Evolutionary conservation across 345 rosid species (phyloP), one percentile per base, ranked within the genome.

Genomic region (Iberis pinnata): DNA sequence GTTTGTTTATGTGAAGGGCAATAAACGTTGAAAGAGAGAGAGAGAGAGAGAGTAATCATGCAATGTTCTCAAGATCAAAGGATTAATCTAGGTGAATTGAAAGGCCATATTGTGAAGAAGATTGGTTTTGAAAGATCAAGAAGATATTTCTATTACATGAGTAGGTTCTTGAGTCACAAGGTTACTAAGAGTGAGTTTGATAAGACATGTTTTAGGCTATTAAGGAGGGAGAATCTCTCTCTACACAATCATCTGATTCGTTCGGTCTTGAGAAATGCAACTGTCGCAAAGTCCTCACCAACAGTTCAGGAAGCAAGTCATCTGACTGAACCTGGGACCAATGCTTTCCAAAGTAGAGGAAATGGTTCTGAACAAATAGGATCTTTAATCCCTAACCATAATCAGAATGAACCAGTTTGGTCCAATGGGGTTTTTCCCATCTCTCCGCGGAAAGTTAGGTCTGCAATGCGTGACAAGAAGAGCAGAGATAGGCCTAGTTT

Each of bases 201-300:
- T 50, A 89, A 78, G 82, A 78, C 79, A n/a, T 88, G 99, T 50
- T 74, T 56, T 20, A 82, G 81, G 44, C 35, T 79, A 38, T 82
- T 93, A 45, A 97, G 99, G 56, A 86, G 80, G 71, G 99, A 93
- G 71, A 86, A 86, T 80, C 76, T 93, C n/a, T 77, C 84, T 0
- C 74, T 93, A 62, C 99, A 93, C 72, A 93, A 93, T 71, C 86
- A 77, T 66, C 70, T 93, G 65, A 76, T 93, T 37, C 71, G 78
- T 13, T 73, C 92, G 9, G 76, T 93, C 51, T 72, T 93, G 80
- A 88, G 73, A 57, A 93, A 93, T 73, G 90, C 89, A 7, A 69
- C 77, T 64, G 86, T 74, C 20, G 78, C 85, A 10, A 79, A 86
- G 68, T 69, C 70, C 4, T 80, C 82, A 0, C 94, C 95, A 0